These are phyloP conservation scores for Pharus latifolius DNA, from an alignment of 176 grass and related monocot species.

Conservation along the genomic window DNA sequence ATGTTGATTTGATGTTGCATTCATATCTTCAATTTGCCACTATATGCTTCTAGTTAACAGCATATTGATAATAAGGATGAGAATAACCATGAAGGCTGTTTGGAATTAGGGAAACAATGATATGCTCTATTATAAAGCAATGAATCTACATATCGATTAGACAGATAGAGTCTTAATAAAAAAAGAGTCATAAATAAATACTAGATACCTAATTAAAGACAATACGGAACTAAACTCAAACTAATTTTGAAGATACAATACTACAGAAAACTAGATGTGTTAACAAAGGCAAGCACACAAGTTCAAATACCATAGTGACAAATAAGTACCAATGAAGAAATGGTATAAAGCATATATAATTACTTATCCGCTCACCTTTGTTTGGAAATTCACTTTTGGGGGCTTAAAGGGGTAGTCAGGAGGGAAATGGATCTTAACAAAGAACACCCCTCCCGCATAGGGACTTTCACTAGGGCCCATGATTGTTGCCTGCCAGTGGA, in stretches of 20 bases:
- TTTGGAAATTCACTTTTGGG: slow-evolving; percentile 87
- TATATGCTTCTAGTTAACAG: no score
- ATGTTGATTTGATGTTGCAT: no score
- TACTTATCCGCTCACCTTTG: slow-evolving; percentile 42
- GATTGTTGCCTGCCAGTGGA: slow-evolving; percentile 89
- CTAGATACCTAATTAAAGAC: no score
- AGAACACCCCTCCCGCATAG: slow-evolving; percentile 74
- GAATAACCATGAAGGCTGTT: neutral
- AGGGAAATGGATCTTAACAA: slow-evolving; percentile 87
- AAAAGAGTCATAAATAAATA: no score
- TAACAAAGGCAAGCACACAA: neutral
- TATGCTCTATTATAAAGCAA: no score
- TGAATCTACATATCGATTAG: no score
- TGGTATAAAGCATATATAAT: neutral
- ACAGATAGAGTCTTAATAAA: no score
- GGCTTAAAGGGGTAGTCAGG: slow-evolving; percentile 94
- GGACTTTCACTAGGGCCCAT: slow-evolving; percentile 92
- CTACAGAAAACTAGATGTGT: no score
- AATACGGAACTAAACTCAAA: no score
- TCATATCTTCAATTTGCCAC: no score
- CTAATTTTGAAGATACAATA: no score
- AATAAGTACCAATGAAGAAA: neutral
- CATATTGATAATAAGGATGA: neutral
- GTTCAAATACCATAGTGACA: neutral
- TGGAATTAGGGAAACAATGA: no score